phyloP scores from a whole-genome alignment of 371 early-diverging fungal species.

The Amoeboaphelidium occidentale region DNA sequence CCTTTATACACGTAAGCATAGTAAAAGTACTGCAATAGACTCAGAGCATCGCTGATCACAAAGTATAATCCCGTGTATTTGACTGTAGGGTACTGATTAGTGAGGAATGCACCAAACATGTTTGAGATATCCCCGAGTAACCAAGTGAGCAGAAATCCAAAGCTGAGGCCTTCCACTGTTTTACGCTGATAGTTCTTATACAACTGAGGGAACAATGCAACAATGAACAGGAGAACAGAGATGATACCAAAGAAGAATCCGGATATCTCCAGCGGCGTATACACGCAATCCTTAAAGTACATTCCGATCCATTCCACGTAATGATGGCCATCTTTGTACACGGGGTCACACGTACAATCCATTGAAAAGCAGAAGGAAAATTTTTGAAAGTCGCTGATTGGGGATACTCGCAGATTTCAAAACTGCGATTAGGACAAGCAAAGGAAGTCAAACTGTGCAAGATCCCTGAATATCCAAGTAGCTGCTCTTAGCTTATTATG shows the following conservation, averaged over 20 bases:
- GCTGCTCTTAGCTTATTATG: no score
- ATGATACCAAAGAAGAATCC: constrained; percentile 1
- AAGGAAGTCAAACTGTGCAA: no score
- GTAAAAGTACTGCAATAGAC: background rate
- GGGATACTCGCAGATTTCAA: no score
- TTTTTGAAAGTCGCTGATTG: no score
- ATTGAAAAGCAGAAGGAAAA: no score
- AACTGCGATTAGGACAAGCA: no score
- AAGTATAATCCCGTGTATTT: constrained; percentile 2
- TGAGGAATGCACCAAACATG: background rate
- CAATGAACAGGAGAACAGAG: constrained; percentile 1
- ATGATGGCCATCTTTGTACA: background rate
- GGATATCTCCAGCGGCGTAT: background rate
- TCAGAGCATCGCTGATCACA: background rate
- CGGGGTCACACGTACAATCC: no score
- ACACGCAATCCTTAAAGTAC: constrained; percentile 1
- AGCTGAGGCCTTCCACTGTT: background rate
- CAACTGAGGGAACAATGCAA: constrained; percentile 3
- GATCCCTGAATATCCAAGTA: no score
- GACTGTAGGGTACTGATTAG: constrained; percentile 1
- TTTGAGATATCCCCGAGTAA: constrained; percentile 3
- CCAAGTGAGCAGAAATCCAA: constrained; percentile 1
- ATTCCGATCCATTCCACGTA: background rate
- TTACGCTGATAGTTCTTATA: constrained; percentile 1
- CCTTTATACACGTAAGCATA: background rate